Percentiles rank a stretch among this genome's conserved stretches.
phyloP scores from a whole-genome alignment of 1,284 basidiomycete genomes.

The Afroboletus lepidellus region DNA sequence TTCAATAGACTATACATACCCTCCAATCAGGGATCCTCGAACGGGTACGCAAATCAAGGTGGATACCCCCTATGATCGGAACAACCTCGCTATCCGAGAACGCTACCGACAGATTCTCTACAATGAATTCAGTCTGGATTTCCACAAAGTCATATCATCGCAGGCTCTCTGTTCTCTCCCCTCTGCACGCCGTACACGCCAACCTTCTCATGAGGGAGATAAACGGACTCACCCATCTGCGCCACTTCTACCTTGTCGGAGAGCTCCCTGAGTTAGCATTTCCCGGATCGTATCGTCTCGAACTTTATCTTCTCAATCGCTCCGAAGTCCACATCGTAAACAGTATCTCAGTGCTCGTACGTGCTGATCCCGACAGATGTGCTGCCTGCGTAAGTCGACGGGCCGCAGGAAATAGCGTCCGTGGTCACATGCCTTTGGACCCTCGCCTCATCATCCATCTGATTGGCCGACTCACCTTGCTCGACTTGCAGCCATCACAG shows the following conservation, averaged over 20 bases:
- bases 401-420: constrained; percentile 5
- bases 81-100: constrained; percentile 10
- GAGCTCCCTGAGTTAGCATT: constrained; percentile 20
- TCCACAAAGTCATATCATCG: background rate
- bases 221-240: background rate
- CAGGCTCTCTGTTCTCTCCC: background rate
- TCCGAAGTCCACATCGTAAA: constrained; percentile 6
- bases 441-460: constrained; percentile 17
- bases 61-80: constrained; percentile 9
- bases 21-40: constrained; percentile 8
- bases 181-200: background rate
- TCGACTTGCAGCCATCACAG: background rate
- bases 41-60: constrained; percentile 10
- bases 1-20: constrained; percentile 20
- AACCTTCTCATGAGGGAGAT: constrained; percentile 9
- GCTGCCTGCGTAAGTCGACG: constrained; percentile 14
- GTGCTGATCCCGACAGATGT: constrained; percentile 6
- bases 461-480: background rate
- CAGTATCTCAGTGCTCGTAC: constrained; percentile 14
- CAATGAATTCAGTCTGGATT: constrained; percentile 2
- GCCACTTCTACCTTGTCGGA: constrained; percentile 6
- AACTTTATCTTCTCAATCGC: constrained; percentile 9
- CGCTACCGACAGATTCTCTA: constrained; percentile 3
- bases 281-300: constrained; percentile 18
- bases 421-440: constrained; percentile 18